Conservation (phyloP, 768 basidiomycete genomes). For the Suillus ampliporus region DNA sequence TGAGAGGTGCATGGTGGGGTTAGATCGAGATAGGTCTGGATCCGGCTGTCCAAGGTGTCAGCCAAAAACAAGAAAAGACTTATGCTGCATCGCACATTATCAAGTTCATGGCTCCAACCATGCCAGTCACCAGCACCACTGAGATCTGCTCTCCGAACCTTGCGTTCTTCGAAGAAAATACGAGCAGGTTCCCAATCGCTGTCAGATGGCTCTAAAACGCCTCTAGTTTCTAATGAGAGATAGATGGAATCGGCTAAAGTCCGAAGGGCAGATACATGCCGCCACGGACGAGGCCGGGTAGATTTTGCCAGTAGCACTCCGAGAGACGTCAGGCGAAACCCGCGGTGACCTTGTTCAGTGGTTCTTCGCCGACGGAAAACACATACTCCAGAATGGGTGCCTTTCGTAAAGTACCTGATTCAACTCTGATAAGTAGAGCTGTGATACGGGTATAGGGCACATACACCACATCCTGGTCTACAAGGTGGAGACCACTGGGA, state of each 20-base stretch:
- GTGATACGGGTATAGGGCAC: conserved; percentile 29
- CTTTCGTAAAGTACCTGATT: conserved; percentile 74
- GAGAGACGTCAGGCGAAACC: conserved; percentile 79
- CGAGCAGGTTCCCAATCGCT: conserved; percentile 67
- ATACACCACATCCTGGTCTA: conserved; percentile 82
- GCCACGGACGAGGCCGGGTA: conserved; percentile 73
- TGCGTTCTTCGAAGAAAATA: conserved; percentile 69
- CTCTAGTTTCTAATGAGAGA: conserved; percentile 51
- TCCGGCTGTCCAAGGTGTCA: conserved; percentile 18
- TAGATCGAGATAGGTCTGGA: conserved; percentile 32
- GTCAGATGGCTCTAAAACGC: conserved; percentile 54
- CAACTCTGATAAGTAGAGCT: conserved; percentile 10
- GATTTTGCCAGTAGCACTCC: conserved; percentile 76
- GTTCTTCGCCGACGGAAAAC: conserved; percentile 75
- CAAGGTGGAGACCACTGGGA: conserved; percentile 81
- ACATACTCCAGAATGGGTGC: conserved; percentile 71
- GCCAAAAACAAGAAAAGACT: neutral
- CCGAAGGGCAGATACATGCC: conserved; percentile 69
- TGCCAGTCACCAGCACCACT: conserved; percentile 65
- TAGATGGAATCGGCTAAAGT: conserved; percentile 61
- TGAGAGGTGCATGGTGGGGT: conserved; percentile 74
- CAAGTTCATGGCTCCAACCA: conserved; percentile 73
- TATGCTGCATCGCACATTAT: conserved; percentile 46
- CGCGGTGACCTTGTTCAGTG: conserved; percentile 73
- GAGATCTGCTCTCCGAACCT: conserved; percentile 53